These are phyloP conservation scores for Chytriomyces confervae DNA, from an alignment of 192 early-diverging fungal genomes.

Conservation along the genomic window DNA sequence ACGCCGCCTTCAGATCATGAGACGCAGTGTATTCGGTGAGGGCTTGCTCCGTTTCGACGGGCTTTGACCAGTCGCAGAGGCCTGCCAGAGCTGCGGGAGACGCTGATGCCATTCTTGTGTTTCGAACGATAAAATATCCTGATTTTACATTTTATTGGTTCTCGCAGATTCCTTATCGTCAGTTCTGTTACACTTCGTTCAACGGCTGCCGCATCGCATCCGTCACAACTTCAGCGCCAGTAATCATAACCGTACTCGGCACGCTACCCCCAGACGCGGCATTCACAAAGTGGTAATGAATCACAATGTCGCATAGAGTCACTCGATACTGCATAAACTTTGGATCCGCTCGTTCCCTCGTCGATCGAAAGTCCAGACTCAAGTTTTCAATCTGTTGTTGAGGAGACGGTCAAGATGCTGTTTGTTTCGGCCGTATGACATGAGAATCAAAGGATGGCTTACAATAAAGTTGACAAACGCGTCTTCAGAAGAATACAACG, in stretches of 20 bases:
- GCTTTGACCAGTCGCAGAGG: neutral
- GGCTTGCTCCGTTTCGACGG: neutral
- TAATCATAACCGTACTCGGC: neutral
- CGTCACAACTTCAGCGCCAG: neutral
- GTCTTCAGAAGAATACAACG: neutral
- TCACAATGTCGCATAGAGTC: slow-evolving; percentile 25
- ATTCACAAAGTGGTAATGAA: slow-evolving; percentile 15
- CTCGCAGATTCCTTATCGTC: too few species aligned
- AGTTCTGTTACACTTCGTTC: neutral
- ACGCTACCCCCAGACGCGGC: neutral
- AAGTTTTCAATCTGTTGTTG: slow-evolving; percentile 20
- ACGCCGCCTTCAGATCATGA: neutral
- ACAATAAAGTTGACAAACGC: slow-evolving; percentile 18
- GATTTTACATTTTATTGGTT: too few species aligned
- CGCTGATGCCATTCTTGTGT: too few species aligned
- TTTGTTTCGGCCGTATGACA: neutral
- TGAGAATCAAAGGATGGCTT: neutral
- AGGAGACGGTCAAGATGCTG: neutral
- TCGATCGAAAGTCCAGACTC: slow-evolving; percentile 31
- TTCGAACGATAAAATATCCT: too few species aligned
- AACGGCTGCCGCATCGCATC: neutral
- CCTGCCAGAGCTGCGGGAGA: neutral
- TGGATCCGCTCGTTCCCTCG: slow-evolving; percentile 18
- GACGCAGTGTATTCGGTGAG: neutral
- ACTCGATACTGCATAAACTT: slow-evolving; percentile 31